phyloP scores from a whole-genome alignment of 2,329 filamentous ascomycete genomes.

The Colletotrichum sp. region DNA sequence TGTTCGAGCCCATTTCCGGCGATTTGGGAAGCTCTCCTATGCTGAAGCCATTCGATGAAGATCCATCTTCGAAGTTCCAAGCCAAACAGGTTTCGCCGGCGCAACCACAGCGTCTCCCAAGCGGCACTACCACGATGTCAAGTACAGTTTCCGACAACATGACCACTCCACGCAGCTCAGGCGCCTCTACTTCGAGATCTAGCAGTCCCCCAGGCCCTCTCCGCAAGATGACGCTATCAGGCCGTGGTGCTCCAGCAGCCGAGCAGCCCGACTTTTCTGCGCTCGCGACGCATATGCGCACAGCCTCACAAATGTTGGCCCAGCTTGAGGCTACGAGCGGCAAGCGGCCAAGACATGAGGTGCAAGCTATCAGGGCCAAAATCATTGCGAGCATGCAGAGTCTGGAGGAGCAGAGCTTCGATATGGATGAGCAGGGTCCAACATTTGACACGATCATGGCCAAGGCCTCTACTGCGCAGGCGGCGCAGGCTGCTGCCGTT shows the following conservation, averaged over 20 bases:
- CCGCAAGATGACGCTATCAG: constrained; percentile 66
- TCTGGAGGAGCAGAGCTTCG: constrained; percentile 84
- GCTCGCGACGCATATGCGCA: constrained; percentile 85
- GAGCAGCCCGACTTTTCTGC: constrained; percentile 85
- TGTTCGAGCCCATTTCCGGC: constrained; percentile 82
- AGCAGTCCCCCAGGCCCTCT: constrained; percentile 67
- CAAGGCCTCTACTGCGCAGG: constrained; percentile 63
- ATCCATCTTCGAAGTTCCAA: constrained; percentile 23
- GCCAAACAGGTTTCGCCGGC: constrained; percentile 31
- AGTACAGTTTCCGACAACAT: constrained; percentile 62
- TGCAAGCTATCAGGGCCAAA: constrained; percentile 82
- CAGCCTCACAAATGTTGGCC: constrained; percentile 85
- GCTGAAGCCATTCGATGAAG: constrained; percentile 62
- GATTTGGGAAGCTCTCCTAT: constrained; percentile 78
- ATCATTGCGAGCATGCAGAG: constrained; percentile 93
- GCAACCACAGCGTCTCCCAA: constrained; percentile 62
- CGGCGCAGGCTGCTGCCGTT: constrained; percentile 52
- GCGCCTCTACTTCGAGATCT: constrained; percentile 70
- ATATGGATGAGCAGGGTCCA: constrained; percentile 71
- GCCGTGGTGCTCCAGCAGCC: constrained; percentile 56
- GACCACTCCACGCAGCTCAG: constrained; percentile 72
- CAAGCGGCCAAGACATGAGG: constrained; percentile 80
- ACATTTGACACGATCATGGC: constrained; percentile 86
- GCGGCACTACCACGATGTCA: constrained; percentile 65
- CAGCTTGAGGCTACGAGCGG: constrained; percentile 82